Conservation (phyloP, 78 protist genomes). For the Dictyostelium capitatum region DNA sequence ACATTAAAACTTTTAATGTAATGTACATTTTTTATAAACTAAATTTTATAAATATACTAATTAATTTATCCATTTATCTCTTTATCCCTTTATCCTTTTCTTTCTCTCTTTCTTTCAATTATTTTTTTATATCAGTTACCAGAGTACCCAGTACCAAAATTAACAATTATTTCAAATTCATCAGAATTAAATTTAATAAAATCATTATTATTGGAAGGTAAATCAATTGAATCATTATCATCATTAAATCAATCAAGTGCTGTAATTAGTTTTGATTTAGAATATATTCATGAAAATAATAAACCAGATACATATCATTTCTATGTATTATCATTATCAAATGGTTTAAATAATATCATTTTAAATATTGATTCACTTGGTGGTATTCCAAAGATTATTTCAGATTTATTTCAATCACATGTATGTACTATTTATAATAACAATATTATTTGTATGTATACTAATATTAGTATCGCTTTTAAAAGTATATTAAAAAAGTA, state of each 20-base stretch:
- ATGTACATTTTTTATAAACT: too few species aligned
- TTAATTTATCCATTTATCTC: neutral
- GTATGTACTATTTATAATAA: neutral
- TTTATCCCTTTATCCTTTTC: too few species aligned
- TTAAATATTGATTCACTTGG: neutral
- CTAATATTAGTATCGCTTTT: too few species aligned
- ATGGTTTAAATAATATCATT: conserved; percentile 2
- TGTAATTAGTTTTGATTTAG: neutral
- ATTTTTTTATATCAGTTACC: neutral
- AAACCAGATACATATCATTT: neutral
- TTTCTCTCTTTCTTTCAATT: too few species aligned
- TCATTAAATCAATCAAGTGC: neutral
- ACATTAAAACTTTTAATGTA: too few species aligned
- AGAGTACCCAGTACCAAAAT: conserved; percentile 38
- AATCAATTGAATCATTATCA: conserved; percentile 6
- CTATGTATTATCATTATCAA: conserved; percentile 27
- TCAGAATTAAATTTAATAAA: neutral
- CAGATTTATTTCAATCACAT: neutral
- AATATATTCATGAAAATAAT: conserved; percentile 3
- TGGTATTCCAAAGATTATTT: neutral
- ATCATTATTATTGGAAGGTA: neutral
- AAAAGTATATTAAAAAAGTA: conserved; percentile 23
- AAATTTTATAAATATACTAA: too few species aligned
- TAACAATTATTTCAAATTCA: neutral
- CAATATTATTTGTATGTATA: too few species aligned